Evolutionary conservation across 352 stramenopile genomes (phyloP), one percentile per base, ranked within the genome.

Genomic region (Globisporangium paddicum): DNA sequence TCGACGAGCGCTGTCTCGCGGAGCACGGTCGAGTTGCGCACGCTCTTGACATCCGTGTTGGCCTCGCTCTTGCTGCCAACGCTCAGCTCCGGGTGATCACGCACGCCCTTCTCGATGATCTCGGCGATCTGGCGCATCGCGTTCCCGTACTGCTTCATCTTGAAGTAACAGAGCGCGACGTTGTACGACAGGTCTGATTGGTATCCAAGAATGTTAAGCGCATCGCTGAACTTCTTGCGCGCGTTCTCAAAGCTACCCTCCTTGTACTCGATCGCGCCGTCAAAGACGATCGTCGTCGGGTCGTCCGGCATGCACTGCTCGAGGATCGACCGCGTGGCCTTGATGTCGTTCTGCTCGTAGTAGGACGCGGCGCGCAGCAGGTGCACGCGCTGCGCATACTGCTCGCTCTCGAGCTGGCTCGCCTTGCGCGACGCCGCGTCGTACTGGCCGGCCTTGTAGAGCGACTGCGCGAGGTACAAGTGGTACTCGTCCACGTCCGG

Each of bases 291-390:
- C 21, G 90, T 96, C 25, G 96, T 96, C 13, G 93, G 93, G 57
- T 98, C 91, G 62, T 98, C 89, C 5, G 77, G 66, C 23, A 95
- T 75, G 74, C 94, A 98, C 67, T 97, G 78, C 62, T 98, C 92
- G 5, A 98, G 68, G 32, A 97, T 84, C 11, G 86, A 92, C 0
- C 90, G 90, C 59, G 90, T 98, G 18, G 79, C 89, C 32, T 82
- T 82, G 42, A 98, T 77, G 53, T 98, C 93, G 72, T 98, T 96
- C 67, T 98, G 86, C 67, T 98, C 95, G 74, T 98, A 98, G 77
- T 98, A 98, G 18, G 97, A 92, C 10, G 92, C 82, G 1, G 90
- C 89, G 62, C 96, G 85, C 35, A 97, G 76, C 53, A 96, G 64
- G 44, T 87, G 72, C 32, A 93, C 79, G 19, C 90, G 87, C 70